Conservation (phyloP, 441 rosid genomes). For the Geranium incanum region DNA sequence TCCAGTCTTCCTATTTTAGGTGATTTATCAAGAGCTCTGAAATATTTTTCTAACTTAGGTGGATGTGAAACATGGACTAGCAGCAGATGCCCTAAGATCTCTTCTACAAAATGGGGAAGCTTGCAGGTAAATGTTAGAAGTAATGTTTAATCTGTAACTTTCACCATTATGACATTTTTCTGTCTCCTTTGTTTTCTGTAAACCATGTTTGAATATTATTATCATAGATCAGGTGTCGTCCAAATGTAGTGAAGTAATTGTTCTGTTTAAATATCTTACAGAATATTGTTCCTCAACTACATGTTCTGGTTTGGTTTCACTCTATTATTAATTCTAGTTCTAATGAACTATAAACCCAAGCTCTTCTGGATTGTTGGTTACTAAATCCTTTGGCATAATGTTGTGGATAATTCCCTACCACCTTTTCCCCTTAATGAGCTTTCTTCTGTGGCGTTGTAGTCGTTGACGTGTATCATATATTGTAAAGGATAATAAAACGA, state of each 20-base stretch:
- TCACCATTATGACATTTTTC: not conserved
- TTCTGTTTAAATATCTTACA: no score
- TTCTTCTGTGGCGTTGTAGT: not conserved
- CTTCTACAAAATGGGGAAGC: constrained; percentile 64
- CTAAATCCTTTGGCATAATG: not conserved
- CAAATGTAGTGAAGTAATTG: not conserved
- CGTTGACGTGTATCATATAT: not conserved
- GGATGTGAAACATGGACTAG: constrained; percentile 59
- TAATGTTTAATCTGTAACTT: not conserved
- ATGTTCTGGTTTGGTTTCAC: not conserved
- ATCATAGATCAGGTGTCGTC: not conserved
- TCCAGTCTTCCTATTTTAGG: not conserved
- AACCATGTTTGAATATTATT: not conserved
- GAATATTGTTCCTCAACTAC: not conserved
- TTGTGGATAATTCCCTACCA: not conserved
- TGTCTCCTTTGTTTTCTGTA: constrained; percentile 1
- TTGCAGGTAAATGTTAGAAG: constrained; percentile 43
- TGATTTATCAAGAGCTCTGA: constrained; percentile 17
- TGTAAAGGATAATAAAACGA: not conserved
- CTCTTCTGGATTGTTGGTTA: not conserved
- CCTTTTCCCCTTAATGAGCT: not conserved
- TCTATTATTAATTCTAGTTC: not conserved
- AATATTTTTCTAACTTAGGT: constrained; percentile 40
- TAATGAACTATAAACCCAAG: not conserved
- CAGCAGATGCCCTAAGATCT: constrained; percentile 53